Base-by-base conservation (phyloP, 1,284 basidiomycete species). In the Marasmius oreades region DNA sequence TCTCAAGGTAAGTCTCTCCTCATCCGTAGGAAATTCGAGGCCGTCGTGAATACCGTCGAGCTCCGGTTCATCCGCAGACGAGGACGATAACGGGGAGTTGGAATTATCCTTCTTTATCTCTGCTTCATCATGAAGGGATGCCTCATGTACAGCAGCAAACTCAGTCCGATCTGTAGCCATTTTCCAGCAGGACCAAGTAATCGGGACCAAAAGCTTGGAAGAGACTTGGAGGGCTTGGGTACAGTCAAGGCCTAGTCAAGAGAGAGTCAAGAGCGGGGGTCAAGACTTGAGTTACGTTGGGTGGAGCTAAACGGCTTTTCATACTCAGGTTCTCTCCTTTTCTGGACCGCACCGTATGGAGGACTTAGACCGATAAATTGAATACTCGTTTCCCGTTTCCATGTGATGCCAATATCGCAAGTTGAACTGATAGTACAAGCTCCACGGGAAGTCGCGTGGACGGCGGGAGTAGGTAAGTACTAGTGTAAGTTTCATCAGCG, bases 11-110 rank as follows among this genome's bases (percentile, higher is more conserved):
- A 61, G 62, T 20, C 74, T 68, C 70, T 92, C 90, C 66, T 91
- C 83, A 26, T 83, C 81, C 1, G 88, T 88, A 2, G 90, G 90
- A 59, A 85, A 81, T 57, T 80, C 77, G 51, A 85, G 76, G 22
- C 81, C 82, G 39, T 82, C 80, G 52, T 85, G 78, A 53, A 76
- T 72, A 31, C 73, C 77, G 55, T 83, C 80, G 14, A 45, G 47
- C 1, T 16, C 47, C 2, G 24, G 24, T 11, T 50, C 47, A 16
- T 31, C 24, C 10, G 11, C 16, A 26, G 47, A 50, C 23, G n/a
- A n/a, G n/a, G 47, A 50, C 20, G 39, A 42, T 23, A 53, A 8
- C 18, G 28, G 4, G 5, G 10, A 31, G 10, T 53, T 20, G 5
- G 37, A 37, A 24, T 53, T 14, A 22, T 53, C 39, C 39, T 53